phyloP scores from a whole-genome alignment of 2,329 filamentous ascomycete species.

The Chaetomiaceae sp. region DNA sequence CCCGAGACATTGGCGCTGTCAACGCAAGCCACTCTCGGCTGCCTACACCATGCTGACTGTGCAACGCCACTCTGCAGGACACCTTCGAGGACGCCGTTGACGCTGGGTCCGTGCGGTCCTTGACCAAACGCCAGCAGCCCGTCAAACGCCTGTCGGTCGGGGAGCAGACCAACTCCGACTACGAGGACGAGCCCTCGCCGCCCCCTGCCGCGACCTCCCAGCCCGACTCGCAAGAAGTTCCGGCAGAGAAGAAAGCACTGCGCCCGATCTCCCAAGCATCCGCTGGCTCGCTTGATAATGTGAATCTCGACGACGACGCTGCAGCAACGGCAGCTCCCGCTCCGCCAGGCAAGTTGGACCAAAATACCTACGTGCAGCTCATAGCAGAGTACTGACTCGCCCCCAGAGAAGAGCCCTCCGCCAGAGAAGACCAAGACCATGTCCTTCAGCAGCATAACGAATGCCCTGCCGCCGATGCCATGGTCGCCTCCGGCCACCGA shows the following conservation, averaged over 20 bases:
- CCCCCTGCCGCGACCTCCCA: slow-evolving; percentile 20
- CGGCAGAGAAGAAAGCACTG: slow-evolving; percentile 26
- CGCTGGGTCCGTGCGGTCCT: slow-evolving; percentile 58
- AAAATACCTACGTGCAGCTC: not conserved
- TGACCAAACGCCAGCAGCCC: slow-evolving; percentile 49
- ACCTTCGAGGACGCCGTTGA: slow-evolving; percentile 80
- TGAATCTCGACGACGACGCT: slow-evolving; percentile 62
- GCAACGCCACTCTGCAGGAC: slow-evolving; percentile 47
- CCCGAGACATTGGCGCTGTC: not conserved
- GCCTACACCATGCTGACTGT: slow-evolving; percentile 14
- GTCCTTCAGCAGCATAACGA: slow-evolving; percentile 67
- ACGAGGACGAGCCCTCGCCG: slow-evolving; percentile 29
- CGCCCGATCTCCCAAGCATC: slow-evolving; percentile 41
- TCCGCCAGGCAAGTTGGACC: slow-evolving; percentile 23
- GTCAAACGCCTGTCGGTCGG: slow-evolving; percentile 31
- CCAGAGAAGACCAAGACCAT: slow-evolving; percentile 44
- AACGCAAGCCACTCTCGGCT: slow-evolving; percentile 3
- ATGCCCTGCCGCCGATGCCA: slow-evolving; percentile 66
- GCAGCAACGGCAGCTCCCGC: slow-evolving; percentile 15
- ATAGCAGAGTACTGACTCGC: slow-evolving; percentile 10
- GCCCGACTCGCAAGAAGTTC: slow-evolving; percentile 18
- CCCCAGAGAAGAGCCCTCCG: slow-evolving; percentile 24
- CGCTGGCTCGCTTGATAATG: slow-evolving; percentile 48
- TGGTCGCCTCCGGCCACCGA: slow-evolving; percentile 59
- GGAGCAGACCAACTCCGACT: slow-evolving; percentile 26